Conservation (phyloP, 2,329 filamentous ascomycete genomes). For the Ceratocystis lukuohia region DNA sequence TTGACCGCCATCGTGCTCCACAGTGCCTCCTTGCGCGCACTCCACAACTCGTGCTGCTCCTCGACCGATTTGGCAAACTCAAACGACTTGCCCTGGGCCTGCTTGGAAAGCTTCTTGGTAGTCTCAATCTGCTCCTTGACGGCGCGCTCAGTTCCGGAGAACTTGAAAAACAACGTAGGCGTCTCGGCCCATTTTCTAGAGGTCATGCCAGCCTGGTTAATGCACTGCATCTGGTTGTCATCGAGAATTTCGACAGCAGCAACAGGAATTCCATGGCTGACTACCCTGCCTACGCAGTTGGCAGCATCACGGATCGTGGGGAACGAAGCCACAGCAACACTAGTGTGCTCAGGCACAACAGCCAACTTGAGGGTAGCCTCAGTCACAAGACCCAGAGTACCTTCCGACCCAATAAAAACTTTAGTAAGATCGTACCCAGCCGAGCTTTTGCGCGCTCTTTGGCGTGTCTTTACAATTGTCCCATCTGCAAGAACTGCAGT, state of each 20-base stretch:
- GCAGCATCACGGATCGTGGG: constrained; percentile 54
- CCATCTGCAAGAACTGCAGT: constrained; percentile 86
- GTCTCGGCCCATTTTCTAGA: constrained; percentile 54
- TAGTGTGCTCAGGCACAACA: constrained; percentile 63
- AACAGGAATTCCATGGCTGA: constrained; percentile 67
- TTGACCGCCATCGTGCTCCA: constrained; percentile 64
- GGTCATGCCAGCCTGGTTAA: constrained; percentile 54
- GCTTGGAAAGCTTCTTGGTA: constrained; percentile 50
- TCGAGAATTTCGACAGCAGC: constrained; percentile 89
- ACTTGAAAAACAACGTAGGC: constrained; percentile 77
- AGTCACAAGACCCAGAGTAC: constrained; percentile 79
- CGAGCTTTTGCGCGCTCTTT: constrained; percentile 76
- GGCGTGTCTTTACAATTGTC: constrained; percentile 77
- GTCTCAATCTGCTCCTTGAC: constrained; percentile 68
- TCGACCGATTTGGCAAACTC: constrained; percentile 59
- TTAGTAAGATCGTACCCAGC: constrained; percentile 86
- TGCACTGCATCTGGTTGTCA: constrained; percentile 71
- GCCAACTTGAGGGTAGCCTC: constrained; percentile 83
- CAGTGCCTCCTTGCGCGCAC: constrained; percentile 68
- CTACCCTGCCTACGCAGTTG: constrained; percentile 66
- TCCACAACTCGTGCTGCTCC: constrained; percentile 70
- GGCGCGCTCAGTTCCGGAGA: constrained; percentile 52
- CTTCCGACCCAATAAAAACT: constrained; percentile 82
- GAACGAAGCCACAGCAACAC: constrained; percentile 59
- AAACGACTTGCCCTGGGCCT: constrained; percentile 52